Evolutionary conservation across 2,329 filamentous ascomycete species (phyloP).

Genomic region (Albifimbria verrucaria): DNA sequence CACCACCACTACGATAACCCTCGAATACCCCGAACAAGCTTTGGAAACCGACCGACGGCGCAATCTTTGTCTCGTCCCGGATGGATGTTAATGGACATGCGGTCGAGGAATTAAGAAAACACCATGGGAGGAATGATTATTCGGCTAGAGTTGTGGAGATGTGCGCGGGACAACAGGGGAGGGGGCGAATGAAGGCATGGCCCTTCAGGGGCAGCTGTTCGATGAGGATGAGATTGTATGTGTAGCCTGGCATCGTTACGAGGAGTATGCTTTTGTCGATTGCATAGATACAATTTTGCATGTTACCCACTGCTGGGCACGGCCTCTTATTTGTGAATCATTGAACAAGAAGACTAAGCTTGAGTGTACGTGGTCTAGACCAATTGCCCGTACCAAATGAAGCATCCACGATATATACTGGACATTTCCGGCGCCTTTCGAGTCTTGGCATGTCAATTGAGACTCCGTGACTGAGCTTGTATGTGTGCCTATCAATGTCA

Average conservation of each 20-base stretch:
- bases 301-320: not conserved
- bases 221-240: not conserved
- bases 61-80: not conserved
- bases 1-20: not conserved
- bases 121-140: not conserved
- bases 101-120: no score
- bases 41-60: not conserved
- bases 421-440: no score
- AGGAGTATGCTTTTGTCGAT: not conserved
- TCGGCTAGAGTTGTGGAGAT: not conserved
- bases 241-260: not conserved
- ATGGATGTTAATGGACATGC: not conserved
- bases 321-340: no score
- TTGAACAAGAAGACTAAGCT: no score
- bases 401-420: no score
- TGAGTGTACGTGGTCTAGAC: no score
- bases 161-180: not conserved
- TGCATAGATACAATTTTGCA: not conserved
- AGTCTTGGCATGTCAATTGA: no score
- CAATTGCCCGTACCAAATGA: no score
- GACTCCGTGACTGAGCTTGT: no score
- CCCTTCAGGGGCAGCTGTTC: not conserved
- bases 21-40: not conserved
- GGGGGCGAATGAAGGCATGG: not conserved
- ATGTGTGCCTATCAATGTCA: no score